Percentiles rank a stretch among this genome's conserved stretches.
These are phyloP conservation scores for Ganoderma sinense DNA, from an alignment of 1,284 basidiomycete species.

Conservation along the genomic window DNA sequence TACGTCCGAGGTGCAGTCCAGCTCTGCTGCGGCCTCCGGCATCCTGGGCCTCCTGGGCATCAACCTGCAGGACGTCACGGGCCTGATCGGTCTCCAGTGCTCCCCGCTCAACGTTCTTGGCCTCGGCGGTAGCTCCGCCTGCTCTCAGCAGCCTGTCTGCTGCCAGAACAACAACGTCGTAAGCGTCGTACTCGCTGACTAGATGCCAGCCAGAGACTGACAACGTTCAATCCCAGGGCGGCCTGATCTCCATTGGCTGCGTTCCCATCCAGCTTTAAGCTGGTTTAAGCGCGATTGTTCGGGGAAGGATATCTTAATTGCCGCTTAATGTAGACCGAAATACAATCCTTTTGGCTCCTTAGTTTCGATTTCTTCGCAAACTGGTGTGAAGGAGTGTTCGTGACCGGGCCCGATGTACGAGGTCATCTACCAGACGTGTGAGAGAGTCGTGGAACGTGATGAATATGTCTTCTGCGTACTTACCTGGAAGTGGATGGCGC, in stretches of 20 bases:
- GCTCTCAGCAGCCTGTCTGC: slow-evolving; percentile 30
- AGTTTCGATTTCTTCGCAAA: background rate
- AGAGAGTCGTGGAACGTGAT: too few relatives aligned
- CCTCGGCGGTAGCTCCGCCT: slow-evolving; percentile 20
- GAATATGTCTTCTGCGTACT: background rate
- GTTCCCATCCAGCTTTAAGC: slow-evolving; percentile 28
- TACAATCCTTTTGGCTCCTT: background rate
- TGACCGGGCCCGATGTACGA: too few relatives aligned
- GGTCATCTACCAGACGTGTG: too few relatives aligned
- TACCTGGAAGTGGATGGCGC: background rate
- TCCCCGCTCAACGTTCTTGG: slow-evolving; percentile 30
- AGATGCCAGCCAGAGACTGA: background rate
- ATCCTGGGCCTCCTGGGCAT: slow-evolving; percentile 26
- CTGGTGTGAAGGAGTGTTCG: background rate
- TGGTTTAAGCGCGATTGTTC: background rate
- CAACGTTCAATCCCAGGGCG: slow-evolving; percentile 21
- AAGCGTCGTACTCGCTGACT: background rate
- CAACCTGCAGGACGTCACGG: slow-evolving; percentile 21
- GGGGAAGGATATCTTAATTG: background rate
- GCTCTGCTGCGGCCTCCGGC: slow-evolving; percentile 17
- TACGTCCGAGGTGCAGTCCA: slow-evolving; percentile 5
- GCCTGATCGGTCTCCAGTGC: slow-evolving; percentile 24
- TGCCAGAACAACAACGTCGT: slow-evolving; percentile 36
- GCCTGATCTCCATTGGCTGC: slow-evolving; percentile 33
- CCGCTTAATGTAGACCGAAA: background rate